Conservation (phyloP, 345 rosid species). For the Orychophragmus violaceus region DNA sequence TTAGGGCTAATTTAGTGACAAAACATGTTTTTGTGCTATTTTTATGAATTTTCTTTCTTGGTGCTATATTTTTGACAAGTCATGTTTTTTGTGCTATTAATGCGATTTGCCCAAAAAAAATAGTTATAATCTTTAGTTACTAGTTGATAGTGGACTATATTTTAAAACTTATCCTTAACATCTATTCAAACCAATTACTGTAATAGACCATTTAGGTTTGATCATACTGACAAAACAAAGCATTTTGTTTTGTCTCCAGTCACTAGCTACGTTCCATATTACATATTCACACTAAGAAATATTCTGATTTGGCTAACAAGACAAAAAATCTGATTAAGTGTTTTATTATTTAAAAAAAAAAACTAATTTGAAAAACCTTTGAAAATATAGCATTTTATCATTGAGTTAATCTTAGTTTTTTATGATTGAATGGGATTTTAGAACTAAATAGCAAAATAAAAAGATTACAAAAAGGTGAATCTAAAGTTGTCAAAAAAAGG, state of each 20-base stretch:
- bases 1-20: too few relatives aligned
- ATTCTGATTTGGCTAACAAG: too few relatives aligned
- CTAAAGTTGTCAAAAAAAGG: not conserved
- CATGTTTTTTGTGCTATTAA: too few relatives aligned
- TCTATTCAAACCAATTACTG: not conserved
- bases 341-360: not conserved
- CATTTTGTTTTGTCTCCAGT: not conserved
- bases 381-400: not conserved
- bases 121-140: not conserved
- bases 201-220: not conserved
- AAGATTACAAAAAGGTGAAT: not conserved
- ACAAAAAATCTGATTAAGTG: too few relatives aligned
- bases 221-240: not conserved
- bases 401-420: not conserved
- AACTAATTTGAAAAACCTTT: too few relatives aligned
- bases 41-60: too few relatives aligned
- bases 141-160: not conserved
- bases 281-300: not conserved
- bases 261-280: not conserved
- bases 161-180: not conserved
- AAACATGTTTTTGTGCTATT: too few relatives aligned
- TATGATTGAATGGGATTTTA: not conserved
- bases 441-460: not conserved
- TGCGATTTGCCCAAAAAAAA: too few relatives aligned
- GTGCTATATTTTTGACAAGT: too few relatives aligned